These are phyloP conservation scores for Parsonsia alboflavescens DNA, from an alignment of 257 asterid species.

Conservation along the genomic window DNA sequence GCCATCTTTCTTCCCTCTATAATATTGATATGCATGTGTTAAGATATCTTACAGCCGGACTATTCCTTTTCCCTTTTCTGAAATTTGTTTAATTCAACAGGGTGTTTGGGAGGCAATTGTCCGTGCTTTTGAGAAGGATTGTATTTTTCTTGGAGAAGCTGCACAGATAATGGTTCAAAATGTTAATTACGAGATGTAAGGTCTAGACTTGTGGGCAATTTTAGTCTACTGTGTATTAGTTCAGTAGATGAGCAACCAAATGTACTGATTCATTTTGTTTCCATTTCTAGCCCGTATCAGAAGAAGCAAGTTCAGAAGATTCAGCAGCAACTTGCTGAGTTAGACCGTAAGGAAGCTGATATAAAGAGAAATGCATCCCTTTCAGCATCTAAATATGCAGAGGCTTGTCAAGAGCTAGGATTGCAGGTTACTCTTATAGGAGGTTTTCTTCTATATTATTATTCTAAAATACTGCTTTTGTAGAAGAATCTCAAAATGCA, in stretches of 20 bases:
- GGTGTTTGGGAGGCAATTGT: conserved; percentile 94
- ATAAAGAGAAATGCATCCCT: conserved; percentile 88
- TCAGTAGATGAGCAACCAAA: neutral
- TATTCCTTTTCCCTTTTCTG: conserved; percentile 6
- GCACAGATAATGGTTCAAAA: conserved; percentile 92
- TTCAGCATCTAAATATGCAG: conserved; percentile 78
- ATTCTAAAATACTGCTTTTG: neutral
- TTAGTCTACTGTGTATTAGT: conserved; percentile 22
- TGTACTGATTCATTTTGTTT: conserved; percentile 14
- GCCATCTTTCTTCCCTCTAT: conserved; percentile 2
- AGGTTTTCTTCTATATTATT: neutral
- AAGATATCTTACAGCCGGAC: neutral
- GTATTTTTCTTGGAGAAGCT: conserved; percentile 84
- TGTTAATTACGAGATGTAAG: conserved; percentile 92
- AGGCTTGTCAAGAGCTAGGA: conserved; percentile 93
- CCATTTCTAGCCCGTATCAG: conserved; percentile 60
- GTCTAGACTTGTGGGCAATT: conserved; percentile 20
- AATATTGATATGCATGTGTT: neutral
- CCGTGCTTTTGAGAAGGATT: conserved; percentile 79
- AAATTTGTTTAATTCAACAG: conserved; percentile 35
- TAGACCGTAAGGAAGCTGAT: conserved; percentile 86
- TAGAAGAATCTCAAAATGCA: neutral
- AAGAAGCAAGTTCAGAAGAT: conserved; percentile 90
- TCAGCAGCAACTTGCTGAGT: conserved; percentile 84
- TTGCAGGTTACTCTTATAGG: conserved; percentile 53